Base-by-base conservation (phyloP, 2,329 filamentous ascomycete genomes). In the Botrytis fabae region DNA sequence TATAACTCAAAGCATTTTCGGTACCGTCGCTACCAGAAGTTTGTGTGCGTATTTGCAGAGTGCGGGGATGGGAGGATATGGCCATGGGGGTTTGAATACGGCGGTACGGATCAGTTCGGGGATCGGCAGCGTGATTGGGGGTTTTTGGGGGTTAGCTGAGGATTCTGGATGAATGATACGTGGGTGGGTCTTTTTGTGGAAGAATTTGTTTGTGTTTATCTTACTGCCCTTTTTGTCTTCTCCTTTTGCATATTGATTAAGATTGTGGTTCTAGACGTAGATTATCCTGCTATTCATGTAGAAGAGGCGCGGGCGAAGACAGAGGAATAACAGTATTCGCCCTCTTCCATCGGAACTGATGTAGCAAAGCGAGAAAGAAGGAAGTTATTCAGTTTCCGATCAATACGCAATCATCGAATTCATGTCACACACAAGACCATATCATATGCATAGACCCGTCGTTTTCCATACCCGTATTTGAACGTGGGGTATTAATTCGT, bases 271-370 rank as follows among this genome's bases (percentile, higher is more conserved):
- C 38, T 38, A 38, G 8, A 9, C 38, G 7, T 1, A 38, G 38
- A 38, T 38, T 9, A 38, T 9, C 8, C 7, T 38, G 38, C 38
- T 38, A 38, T 57, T 28, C n/a, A 9, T 28, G 0, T 14, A 1
- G 51, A 28, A 0, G 2, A 28, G n/a, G 1, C 3, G n/a, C 18
- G 16, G 14, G 0, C 14, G n/a, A 14, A 32, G 18, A 6, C 7
- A 28, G n/a, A 14, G 16, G 14, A 18, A 7, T 32, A 18, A 1
- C 2, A 18, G 4, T 9, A n/a, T 18, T 28, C 2, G 3, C 28
- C 16, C 14, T 18, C 12, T 18, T 4, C 6, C 14, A 4, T 57
- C 6, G 16, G 16, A 57, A 3, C 14, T 2, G 18, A 25, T 28
- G 7, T 32, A 6, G 16, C 14, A 28, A 28, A 28, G 38, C 38